Base-by-base conservation (phyloP, 352 stramenopile species). In the Hyaloperonospora brassicae region DNA sequence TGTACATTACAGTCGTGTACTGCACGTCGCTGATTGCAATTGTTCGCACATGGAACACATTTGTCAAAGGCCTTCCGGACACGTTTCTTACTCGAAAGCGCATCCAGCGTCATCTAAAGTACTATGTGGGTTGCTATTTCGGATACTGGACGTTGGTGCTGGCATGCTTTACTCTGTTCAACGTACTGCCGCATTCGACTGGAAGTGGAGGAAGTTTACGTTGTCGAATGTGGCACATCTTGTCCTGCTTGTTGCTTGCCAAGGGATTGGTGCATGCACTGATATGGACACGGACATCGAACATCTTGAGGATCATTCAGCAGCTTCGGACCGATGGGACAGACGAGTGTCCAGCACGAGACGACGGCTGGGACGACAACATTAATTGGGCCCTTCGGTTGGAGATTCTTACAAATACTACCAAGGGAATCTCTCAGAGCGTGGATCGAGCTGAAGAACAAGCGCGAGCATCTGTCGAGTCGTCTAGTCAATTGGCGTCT, bases 121-220 rank as follows among this genome's bases (percentile, higher is more conserved):
- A 92, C 63, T 92, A 92, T 43, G 81, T 92, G n/a, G 81, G 79
- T 12, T 89, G 78, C 57, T 92, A 89, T 59, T 88, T 92, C 47
- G 78, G 79, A 23, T 92, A 89, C 60, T 92, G 81, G 81, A 92
- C 81, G 1, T 53, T 88, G 13, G 81, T 92, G 9, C 52, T 92
- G 0, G 67, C 74, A 2, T 85, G 67, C 22, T 92, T 89, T 50
- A 76, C 68, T 1, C 54, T 84, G 0, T 92, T 89, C 52, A 85
- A 63, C 39, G 42, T 92, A 34, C 53, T 88, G 5, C 76, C 79
- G 23, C 60, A 66, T 46, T 50, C 46, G 2, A 25, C 44, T n/a
- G 51, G 58, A n/a, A 48, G 23, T 0, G 57, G 59, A 13, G 62
- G 68, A 7, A 67, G 67, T 0, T 22, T 86, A 0, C 70, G 78